A percentile compares a stretch with the other conserved stretches of the same genome.
Conservation (phyloP, 2,329 filamentous ascomycete species). For the Colletotrichum endophyticum region DNA sequence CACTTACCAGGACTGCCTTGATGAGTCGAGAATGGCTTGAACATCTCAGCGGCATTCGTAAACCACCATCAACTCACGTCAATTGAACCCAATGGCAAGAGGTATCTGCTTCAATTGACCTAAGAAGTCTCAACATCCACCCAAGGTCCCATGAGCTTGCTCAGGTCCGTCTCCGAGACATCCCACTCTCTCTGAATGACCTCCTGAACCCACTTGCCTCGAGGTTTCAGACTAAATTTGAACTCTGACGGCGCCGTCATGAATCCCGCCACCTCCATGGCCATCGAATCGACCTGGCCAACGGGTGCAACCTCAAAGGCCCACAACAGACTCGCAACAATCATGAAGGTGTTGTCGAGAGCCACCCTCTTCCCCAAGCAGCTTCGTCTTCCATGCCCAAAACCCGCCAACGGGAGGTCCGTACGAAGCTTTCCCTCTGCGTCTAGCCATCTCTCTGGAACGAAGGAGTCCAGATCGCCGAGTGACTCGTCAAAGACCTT, state of each 20-base stretch:
- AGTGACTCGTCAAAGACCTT: constrained; percentile 40
- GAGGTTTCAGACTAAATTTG: constrained; percentile 28
- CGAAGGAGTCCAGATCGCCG: constrained; percentile 29
- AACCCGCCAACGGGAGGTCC: constrained; percentile 38
- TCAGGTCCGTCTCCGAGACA: constrained; percentile 7
- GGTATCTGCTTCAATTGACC: not conserved
- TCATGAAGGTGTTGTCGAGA: constrained; percentile 47
- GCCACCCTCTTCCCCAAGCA: constrained; percentile 50
- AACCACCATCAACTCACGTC: not conserved
- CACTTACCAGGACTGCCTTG: not conserved
- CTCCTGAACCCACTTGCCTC: constrained; percentile 32
- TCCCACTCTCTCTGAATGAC: constrained; percentile 23
- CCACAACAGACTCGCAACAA: constrained; percentile 52
- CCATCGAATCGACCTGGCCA: constrained; percentile 25
- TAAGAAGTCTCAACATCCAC: not conserved
- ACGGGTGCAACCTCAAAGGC: constrained; percentile 45
- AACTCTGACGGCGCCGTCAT: constrained; percentile 31
- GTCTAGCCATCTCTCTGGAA: constrained; percentile 34
- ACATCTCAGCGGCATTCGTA: not conserved
- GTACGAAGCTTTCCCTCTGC: constrained; percentile 22
- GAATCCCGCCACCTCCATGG: constrained; percentile 28
- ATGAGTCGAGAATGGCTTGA: not conserved
- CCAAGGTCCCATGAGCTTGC: constrained; percentile 6
- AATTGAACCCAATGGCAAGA: not conserved
- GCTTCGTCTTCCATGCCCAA: constrained; percentile 54